These are phyloP conservation scores for Plenodomus biglobosus DNA, from an alignment of 2,329 filamentous ascomycete genomes.

Conservation along the genomic window DNA sequence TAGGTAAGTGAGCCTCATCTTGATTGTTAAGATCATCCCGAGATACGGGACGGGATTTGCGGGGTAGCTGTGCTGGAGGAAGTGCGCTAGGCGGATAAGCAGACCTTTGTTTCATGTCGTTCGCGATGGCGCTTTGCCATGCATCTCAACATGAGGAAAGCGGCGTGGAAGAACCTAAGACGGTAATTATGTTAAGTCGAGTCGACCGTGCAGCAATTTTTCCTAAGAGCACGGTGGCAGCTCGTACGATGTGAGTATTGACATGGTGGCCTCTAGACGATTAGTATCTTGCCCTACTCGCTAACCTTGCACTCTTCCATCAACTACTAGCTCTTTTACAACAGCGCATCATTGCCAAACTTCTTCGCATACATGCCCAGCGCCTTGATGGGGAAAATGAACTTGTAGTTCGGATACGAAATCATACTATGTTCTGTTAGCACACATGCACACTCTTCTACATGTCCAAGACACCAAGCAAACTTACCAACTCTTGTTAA, in stretches of 20 bases:
- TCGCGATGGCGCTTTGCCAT: too few relatives aligned
- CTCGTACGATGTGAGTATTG: too few relatives aligned
- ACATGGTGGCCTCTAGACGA: too few relatives aligned
- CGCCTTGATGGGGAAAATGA: constrained; percentile 91
- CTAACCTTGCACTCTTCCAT: not conserved
- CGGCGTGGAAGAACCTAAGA: too few relatives aligned
- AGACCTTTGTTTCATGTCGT: too few relatives aligned
- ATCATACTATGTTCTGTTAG: constrained; percentile 70
- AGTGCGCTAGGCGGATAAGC: too few relatives aligned
- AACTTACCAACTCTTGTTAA: constrained; percentile 90
- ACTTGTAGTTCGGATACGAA: constrained; percentile 98
- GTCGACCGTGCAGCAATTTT: too few relatives aligned
- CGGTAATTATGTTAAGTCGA: too few relatives aligned
- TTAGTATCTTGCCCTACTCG: not conserved
- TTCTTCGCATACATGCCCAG: constrained; percentile 76
- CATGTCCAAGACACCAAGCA: not conserved
- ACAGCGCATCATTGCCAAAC: constrained; percentile 32
- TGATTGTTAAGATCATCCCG: not conserved
- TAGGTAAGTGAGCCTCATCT: not conserved
- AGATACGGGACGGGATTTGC: not conserved
- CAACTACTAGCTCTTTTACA: constrained; percentile 3
- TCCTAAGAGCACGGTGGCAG: too few relatives aligned
- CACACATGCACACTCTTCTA: not conserved
- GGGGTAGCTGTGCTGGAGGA: not conserved
- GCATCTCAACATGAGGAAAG: too few relatives aligned